phyloP scores from a whole-genome alignment of 495 filamentous ascomycete species.

The Penicillium steckii region DNA sequence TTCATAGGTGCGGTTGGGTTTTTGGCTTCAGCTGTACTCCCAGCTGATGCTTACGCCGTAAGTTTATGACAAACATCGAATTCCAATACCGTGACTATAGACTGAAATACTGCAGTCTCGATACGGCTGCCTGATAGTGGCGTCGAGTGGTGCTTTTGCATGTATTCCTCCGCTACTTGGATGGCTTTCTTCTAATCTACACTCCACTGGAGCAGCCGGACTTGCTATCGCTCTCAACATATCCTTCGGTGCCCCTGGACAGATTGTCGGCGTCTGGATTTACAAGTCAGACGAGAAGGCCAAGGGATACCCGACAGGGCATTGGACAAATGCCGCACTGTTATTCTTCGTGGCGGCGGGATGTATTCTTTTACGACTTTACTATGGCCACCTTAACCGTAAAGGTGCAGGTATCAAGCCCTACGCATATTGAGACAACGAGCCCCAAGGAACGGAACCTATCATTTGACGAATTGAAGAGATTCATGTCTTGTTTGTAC shows the following conservation, averaged over 20 bases:
- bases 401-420: background rate
- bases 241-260: constrained; percentile 59
- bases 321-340: constrained; percentile 46
- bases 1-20: constrained; percentile 61
- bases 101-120: constrained; percentile 32
- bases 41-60: constrained; percentile 52
- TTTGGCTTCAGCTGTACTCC: constrained; percentile 58
- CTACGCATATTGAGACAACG: background rate
- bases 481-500: background rate
- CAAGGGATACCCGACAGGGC: constrained; percentile 63
- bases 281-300: constrained; percentile 60
- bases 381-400: constrained; percentile 1
- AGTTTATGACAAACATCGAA: background rate
- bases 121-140: constrained; percentile 67
- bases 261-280: constrained; percentile 70
- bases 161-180: constrained; percentile 63
- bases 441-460: no score
- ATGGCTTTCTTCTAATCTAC: constrained; percentile 64
- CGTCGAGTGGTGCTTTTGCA: constrained; percentile 51
- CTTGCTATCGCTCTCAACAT: constrained; percentile 66
- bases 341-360: constrained; percentile 26
- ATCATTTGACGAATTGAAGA: no score
- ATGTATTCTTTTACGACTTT: constrained; percentile 1
- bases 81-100: background rate
- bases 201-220: constrained; percentile 57